Base-by-base conservation (phyloP, 495 filamentous ascomycete species). In the Neurospora discreta region DNA sequence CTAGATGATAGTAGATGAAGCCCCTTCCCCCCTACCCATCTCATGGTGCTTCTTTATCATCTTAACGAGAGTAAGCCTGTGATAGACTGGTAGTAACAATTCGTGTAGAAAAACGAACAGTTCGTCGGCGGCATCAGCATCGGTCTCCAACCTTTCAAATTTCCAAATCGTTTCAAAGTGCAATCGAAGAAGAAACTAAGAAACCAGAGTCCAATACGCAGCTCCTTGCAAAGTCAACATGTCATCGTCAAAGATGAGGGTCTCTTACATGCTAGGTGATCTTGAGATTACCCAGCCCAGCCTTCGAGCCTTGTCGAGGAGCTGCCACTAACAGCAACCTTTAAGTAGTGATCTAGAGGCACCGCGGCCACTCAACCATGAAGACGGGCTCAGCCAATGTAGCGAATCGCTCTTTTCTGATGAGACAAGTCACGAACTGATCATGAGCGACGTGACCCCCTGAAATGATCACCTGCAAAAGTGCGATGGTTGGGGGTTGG, bases 81-180 rank as follows among this genome's bases (percentile, higher is more conserved):
- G 38, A 30, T 5, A 33, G 18, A 33, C 69, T 44, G 4, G 10
- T 26, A 39, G 15, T 70, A 26, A 70, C 33, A 43, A 26, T 23
- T 6, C n/a, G 11, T 38, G 20, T 36, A 44, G 38, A 74, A 71
- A 52, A 74, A 39, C n/a, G 72, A 74, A 36, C 33, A 46, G 26
- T 76, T 68, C 18, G 33, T 76, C n/a, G 46, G 70, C 30, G 73
- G 74, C 3, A 70, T 43, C 10, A 46, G 44, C 15, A 41, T 76
- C 41, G 30, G n/a, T 23, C 52, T 65, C 26, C 52, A 65, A 15
- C 8, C 26, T 16, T 5, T 33, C 6, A 36, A 16, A 16, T 7
- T 15, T 65, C 26, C 23, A 7, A 33, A 30, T 6, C 3, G 26
- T 33, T 26, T 26, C 15, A 65, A 15, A 65, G 18, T 15, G 30